Evolutionary conservation across 345 rosid species (phyloP).

Genomic region (Raphanus sativus): DNA sequence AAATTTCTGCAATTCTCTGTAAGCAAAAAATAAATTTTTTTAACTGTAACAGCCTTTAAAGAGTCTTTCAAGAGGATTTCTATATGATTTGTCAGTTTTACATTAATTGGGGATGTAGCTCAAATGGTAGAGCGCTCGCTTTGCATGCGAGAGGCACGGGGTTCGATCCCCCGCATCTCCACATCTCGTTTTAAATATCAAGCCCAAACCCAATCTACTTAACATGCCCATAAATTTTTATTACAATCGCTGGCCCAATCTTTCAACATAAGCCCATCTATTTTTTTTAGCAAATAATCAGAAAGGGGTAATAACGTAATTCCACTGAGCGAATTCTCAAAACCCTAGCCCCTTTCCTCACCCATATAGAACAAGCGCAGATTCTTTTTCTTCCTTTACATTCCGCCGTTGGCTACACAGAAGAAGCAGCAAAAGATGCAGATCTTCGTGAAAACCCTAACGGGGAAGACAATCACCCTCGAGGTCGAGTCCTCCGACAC

Average conservation of each 20-base stretch:
- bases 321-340: constrained; percentile 9
- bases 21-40: too few species aligned
- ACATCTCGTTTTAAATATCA: too few species aligned
- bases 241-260: background rate
- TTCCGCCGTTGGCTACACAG: constrained; percentile 11
- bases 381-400: background rate
- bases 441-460: constrained; percentile 43
- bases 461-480: constrained; percentile 41
- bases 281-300: background rate
- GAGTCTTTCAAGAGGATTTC: too few species aligned
- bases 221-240: too few species aligned
- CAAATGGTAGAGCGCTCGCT: constrained; percentile 98
- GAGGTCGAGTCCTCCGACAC: constrained; percentile 64
- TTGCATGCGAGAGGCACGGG: constrained; percentile 96
- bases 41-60: too few species aligned
- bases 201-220: too few species aligned
- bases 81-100: too few species aligned
- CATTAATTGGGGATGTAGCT: constrained; percentile 32
- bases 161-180: constrained; percentile 95
- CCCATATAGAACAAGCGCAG: background rate
- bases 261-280: background rate
- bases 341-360: constrained; percentile 46
- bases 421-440: constrained; percentile 24
- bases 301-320: constrained; percentile 12
- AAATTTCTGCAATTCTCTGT: too few species aligned